Base-by-base conservation (phyloP, 2,329 filamentous ascomycete genomes). In the Beauveria bassiana region DNA sequence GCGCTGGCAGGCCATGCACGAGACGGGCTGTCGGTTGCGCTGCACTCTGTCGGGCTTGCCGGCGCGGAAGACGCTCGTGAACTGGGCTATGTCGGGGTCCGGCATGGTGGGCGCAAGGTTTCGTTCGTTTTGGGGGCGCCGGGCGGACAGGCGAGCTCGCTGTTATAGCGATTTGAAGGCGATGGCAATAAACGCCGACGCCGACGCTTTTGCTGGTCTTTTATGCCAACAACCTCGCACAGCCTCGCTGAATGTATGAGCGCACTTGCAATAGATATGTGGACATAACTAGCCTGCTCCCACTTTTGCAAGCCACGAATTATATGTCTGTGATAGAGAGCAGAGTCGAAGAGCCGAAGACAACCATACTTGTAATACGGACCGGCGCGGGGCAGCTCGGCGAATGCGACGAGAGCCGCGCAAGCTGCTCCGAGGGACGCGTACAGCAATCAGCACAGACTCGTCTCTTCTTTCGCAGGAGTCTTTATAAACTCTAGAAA, bases 11-110 rank as follows among this genome's bases (percentile, higher is more conserved):
- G 70, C 67, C 2, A 69, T 68, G 66, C 76, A 79, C 5, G 77
- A 78, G 22, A 79, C 70, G 43, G 77, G 68, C 51, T 73, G 74
- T 7, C 77, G 71, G 65, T 74, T 77, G 40, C 76, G 73, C 67
- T 71, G 74, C 62, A 73, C 68, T 43, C 71, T 70, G 46, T 72
- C 69, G 14, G 69, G 63, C 61, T 71, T 70, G 20, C 66, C 66
- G 24, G 75, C 70, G 52, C 75, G 73, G 65, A 78, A 78, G 64
- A 77, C 75, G 56, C 70, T 66, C 16, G 69, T 72, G 63, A 65
- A 67, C 26, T 66, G 64, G 24, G 61, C 56, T 24, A 63, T 61
- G 14, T 57, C 56, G 16, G 61, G 45, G n/a, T 61, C 61, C 6
- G 61, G 56, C 61, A 63, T 63, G 34, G 24, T 34, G 40, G 38